Conservation (phyloP, 257 asterid genomes). For the Mitragyna speciosa region DNA sequence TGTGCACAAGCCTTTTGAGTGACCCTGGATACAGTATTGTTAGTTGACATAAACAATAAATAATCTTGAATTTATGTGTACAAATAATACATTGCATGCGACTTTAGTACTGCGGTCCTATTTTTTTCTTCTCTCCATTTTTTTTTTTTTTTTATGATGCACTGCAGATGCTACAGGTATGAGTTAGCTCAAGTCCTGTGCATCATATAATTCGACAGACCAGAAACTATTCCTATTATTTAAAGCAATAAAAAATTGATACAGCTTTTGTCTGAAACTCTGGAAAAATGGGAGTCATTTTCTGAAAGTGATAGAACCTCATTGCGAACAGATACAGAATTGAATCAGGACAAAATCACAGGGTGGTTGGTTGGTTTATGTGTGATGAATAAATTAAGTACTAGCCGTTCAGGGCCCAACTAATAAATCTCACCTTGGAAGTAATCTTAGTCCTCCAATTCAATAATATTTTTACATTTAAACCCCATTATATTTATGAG, state of each 20-base stretch:
- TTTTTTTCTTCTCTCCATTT: neutral
- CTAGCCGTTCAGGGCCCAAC: neutral
- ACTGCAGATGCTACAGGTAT: neutral
- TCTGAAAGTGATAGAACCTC: slow-evolving; percentile 14
- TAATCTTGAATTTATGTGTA: neutral
- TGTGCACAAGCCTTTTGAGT: neutral
- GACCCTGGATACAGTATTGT: neutral
- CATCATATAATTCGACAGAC: slow-evolving; percentile 1
- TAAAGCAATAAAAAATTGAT: neutral
- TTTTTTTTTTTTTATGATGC: too few relatives aligned
- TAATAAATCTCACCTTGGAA: neutral
- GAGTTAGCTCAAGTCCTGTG: too few relatives aligned
- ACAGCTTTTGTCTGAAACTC: neutral
- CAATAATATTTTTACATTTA: neutral
- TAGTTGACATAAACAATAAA: neutral
- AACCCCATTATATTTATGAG: neutral
- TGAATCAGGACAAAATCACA: neutral
- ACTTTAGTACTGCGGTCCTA: neutral
- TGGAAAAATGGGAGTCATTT: slow-evolving; percentile 9
- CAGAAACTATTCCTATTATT: neutral
- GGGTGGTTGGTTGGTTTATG: neutral
- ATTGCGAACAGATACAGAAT: neutral
- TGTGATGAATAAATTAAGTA: neutral
- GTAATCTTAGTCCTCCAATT: neutral
- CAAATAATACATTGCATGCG: neutral